Conservation (phyloP, 2,329 filamentous ascomycete species). For the Stagonosporopsis rhizophila region DNA sequence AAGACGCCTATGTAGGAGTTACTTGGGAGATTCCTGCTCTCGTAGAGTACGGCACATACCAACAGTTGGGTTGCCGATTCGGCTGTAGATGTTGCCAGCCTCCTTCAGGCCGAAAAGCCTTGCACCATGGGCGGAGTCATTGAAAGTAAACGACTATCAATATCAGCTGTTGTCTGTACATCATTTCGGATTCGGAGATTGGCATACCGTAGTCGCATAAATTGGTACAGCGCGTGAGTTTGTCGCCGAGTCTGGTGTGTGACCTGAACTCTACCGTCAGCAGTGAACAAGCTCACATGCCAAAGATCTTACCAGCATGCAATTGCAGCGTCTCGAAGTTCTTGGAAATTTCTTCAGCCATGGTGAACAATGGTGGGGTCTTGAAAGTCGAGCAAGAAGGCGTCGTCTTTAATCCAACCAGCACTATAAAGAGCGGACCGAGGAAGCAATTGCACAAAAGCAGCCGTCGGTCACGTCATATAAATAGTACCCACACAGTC, state of each 20-base stretch:
- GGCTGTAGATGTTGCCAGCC: constrained; percentile 96
- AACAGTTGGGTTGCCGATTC: constrained; percentile 81
- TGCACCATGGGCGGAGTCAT: constrained; percentile 94
- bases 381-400: not conserved
- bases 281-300: not conserved
- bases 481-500: constrained; percentile 15
- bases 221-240: constrained; percentile 93
- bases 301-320: constrained; percentile 52
- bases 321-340: constrained; percentile 61
- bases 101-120: constrained; percentile 96
- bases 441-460: constrained; percentile 24
- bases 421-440: constrained; percentile 23
- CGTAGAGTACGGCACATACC: not conserved
- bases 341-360: constrained; percentile 51
- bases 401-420: constrained; percentile 1
- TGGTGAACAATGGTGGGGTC: constrained; percentile 14
- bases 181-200: too few species aligned
- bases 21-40: constrained; percentile 69
- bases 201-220: constrained; percentile 82
- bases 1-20: constrained; percentile 72
- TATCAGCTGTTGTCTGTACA: constrained; percentile 17
- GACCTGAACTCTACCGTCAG: constrained; percentile 58
- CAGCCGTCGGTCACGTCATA: constrained; percentile 36
- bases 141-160: constrained; percentile 81
- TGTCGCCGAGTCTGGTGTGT: constrained; percentile 79